Evolutionary conservation across 495 filamentous ascomycete genomes (phyloP).

Genomic region (Penicillium coprophilum): DNA sequence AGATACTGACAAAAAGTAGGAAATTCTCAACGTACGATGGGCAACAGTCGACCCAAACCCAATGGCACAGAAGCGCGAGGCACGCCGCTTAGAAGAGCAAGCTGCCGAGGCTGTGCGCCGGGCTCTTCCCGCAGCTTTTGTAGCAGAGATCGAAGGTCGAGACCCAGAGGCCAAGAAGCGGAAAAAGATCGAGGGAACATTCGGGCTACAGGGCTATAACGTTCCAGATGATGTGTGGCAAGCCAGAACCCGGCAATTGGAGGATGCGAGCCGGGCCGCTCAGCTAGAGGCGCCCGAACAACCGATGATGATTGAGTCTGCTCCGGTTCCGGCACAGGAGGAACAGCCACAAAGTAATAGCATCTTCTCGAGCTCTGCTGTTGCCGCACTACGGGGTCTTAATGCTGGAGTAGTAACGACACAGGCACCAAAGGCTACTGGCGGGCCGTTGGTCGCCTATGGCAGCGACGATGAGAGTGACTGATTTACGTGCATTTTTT

Average conservation of each 20-base stretch:
- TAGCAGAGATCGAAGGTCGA: constrained; percentile 90
- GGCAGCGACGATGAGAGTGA: constrained; percentile 85
- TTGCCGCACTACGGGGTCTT: constrained; percentile 64
- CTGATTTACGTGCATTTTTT: constrained; percentile 23
- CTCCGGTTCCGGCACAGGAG: constrained; percentile 16
- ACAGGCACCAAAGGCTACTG: constrained; percentile 31
- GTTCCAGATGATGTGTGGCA: constrained; percentile 94
- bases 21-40: constrained; percentile 96
- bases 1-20: constrained; percentile 34
- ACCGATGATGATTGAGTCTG: constrained; percentile 45
- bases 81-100: constrained; percentile 87
- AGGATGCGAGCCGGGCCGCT: constrained; percentile 36
- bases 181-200: constrained; percentile 85
- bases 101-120: constrained; percentile 93
- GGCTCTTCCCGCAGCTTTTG: constrained; percentile 87
- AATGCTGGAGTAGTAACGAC: constrained; percentile 44
- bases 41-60: constrained; percentile 96
- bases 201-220: constrained; percentile 89
- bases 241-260: constrained; percentile 57
- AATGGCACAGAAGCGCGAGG: constrained; percentile 89
- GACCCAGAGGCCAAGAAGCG: constrained; percentile 83
- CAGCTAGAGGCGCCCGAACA: constrained; percentile 48
- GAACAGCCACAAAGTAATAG: constrained; percentile 46
- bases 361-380: constrained; percentile 77
- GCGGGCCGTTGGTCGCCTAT: constrained; percentile 80